These are phyloP conservation scores for Skeletonema marinoi DNA, from an alignment of 108 stramenopile species.

Conservation along the genomic window DNA sequence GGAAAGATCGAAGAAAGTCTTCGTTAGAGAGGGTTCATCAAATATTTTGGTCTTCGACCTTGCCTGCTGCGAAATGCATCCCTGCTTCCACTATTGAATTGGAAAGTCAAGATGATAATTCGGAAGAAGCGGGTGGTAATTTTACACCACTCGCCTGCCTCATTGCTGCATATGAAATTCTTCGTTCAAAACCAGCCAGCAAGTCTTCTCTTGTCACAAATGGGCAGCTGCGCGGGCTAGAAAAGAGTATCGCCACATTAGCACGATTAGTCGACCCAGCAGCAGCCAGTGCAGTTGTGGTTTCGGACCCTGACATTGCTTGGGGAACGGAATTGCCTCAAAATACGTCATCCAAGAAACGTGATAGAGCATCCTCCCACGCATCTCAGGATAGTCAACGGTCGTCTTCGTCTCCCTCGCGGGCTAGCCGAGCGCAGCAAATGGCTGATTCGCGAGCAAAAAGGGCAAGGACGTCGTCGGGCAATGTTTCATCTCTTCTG, in stretches of 20 bases:
- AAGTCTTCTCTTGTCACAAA: conserved; percentile 9
- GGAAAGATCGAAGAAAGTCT: conserved; percentile 32
- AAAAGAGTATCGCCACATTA: conserved; percentile 33
- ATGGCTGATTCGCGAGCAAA: conserved; percentile 6
- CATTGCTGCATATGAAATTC: conserved; percentile 43
- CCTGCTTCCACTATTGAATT: neutral
- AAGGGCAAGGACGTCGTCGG: conserved; percentile 4
- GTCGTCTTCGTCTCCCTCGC: conserved; percentile 7
- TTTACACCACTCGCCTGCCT: conserved; percentile 48
- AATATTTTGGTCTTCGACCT: conserved; percentile 37
- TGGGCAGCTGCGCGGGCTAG: conserved; percentile 6
- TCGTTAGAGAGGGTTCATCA: conserved; percentile 31
- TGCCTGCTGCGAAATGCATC: conserved; percentile 45
- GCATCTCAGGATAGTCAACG: conserved; percentile 22
- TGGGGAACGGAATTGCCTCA: conserved; percentile 10
- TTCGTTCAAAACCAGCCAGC: conserved; percentile 17
- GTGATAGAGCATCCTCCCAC: conserved; percentile 21
- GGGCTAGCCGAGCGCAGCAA: neutral
- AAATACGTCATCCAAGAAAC: conserved; percentile 8
- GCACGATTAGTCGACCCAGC: conserved; percentile 40
- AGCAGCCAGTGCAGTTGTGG: conserved; percentile 33
- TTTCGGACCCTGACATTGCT: conserved; percentile 24
- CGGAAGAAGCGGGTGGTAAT: neutral
- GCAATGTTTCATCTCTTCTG: conserved; percentile 23
- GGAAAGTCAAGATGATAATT: neutral